Conservation (phyloP, 805 yeast species). For the Torulaspora indica region DNA sequence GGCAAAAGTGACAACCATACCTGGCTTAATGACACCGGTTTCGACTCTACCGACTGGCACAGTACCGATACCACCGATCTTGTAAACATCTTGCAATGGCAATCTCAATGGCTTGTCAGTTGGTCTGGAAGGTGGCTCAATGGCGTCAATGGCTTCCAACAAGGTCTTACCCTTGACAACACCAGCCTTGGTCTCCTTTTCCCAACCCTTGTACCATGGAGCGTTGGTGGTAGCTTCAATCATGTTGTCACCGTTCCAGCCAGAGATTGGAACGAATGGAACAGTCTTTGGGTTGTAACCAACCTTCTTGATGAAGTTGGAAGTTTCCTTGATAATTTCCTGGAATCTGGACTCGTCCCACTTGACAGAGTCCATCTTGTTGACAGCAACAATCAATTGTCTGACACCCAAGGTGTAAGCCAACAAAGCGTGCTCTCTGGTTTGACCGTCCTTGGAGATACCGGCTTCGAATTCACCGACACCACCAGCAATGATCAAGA, state of each 20-base stretch:
- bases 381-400: constrained; percentile 83
- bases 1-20: constrained; percentile 85
- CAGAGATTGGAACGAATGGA: constrained; percentile 87
- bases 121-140: constrained; percentile 78
- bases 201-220: constrained; percentile 88
- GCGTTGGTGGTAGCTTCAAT: constrained; percentile 76
- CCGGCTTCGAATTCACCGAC: constrained; percentile 95
- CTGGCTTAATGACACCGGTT: constrained; percentile 88
- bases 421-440: constrained; percentile 90
- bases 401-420: constrained; percentile 86
- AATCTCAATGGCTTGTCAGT: constrained; percentile 83
- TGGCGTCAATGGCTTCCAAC: constrained; percentile 78
- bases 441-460: constrained; percentile 91
- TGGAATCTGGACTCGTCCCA: constrained; percentile 80
- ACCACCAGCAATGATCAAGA: constrained; percentile 86
- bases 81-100: constrained; percentile 88
- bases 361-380: constrained; percentile 93
- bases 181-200: constrained; percentile 70
- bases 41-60: constrained; percentile 94
- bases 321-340: constrained; percentile 70
- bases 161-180: constrained; percentile 72
- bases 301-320: constrained; percentile 78
- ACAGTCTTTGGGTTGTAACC: constrained; percentile 80
- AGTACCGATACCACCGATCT: constrained; percentile 88
- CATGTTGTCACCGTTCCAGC: constrained; percentile 94